A percentile compares a stretch with the other conserved stretches of the same genome.
Evolutionary conservation across 2,329 filamentous ascomycete species (phyloP).

Genomic region (Neospermospora avenae): DNA sequence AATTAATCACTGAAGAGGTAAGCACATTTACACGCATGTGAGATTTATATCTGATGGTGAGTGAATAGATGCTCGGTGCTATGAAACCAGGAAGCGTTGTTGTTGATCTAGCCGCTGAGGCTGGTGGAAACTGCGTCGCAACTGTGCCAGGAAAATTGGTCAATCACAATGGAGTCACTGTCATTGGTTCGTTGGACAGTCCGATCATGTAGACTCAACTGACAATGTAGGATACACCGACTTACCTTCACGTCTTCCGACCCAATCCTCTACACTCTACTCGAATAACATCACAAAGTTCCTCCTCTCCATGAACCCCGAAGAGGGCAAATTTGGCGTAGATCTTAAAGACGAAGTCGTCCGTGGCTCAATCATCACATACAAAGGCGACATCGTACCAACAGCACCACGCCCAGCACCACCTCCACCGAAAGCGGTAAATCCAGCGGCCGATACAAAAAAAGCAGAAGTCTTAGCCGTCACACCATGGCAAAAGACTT

Average conservation of each 20-base stretch:
- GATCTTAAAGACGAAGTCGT: conserved; percentile 84
- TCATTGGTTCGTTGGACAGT: conserved; percentile 61
- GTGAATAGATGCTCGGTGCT: conserved; percentile 51
- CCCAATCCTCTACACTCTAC: conserved; percentile 85
- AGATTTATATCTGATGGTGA: conserved; percentile 18
- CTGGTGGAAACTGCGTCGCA: conserved; percentile 82
- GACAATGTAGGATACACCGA: conserved; percentile 68
- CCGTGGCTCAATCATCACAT: conserved; percentile 77
- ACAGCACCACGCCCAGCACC: conserved; percentile 67
- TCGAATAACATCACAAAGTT: conserved; percentile 94
- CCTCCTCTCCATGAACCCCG: conserved; percentile 74
- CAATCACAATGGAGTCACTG: conserved; percentile 73
- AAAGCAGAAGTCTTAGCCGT: conserved; percentile 62
- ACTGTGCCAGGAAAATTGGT: conserved; percentile 70
- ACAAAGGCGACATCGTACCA: conserved; percentile 72
- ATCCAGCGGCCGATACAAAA: conserved; percentile 45
- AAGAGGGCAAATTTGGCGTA: conserved; percentile 75
- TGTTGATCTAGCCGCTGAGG: conserved; percentile 84
- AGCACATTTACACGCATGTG: conserved; percentile 39
- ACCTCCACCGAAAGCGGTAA: conserved; percentile 49
- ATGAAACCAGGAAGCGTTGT: conserved; percentile 91
- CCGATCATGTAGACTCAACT: conserved; percentile 24
- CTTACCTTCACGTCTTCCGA: conserved; percentile 79
- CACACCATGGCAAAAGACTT: conserved; percentile 78
- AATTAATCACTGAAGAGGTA: conserved; percentile 72